Conservation (phyloP, 2,329 filamentous ascomycete species). For the Colletotrichum horii region DNA sequence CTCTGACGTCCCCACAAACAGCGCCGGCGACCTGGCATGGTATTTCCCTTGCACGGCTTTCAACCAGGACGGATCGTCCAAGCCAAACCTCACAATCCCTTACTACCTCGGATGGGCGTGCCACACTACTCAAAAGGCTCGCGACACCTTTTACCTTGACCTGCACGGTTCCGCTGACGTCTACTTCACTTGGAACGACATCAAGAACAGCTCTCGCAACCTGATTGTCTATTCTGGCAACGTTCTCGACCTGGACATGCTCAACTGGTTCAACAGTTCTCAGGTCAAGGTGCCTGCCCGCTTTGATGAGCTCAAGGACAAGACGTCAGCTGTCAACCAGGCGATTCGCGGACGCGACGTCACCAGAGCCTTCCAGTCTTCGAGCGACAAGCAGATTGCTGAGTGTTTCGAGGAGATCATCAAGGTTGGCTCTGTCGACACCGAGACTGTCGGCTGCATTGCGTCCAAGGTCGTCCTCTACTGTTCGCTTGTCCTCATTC, state of each 20-base stretch:
- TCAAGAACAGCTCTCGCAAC: conserved; percentile 87
- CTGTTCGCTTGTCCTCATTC: conserved; percentile 87
- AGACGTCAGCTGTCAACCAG: conserved; percentile 61
- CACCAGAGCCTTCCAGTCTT: conserved; percentile 83
- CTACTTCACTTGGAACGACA: conserved; percentile 94
- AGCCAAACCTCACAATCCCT: conserved; percentile 74
- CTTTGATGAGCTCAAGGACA: conserved; percentile 81
- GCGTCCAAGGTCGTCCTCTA: conserved; percentile 97
- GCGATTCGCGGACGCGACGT: conserved; percentile 84
- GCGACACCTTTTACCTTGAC: conserved; percentile 75
- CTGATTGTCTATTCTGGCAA: conserved; percentile 93
- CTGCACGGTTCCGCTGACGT: conserved; percentile 80
- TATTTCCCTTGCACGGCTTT: conserved; percentile 94
- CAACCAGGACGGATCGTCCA: conserved; percentile 89
- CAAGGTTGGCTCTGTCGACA: conserved; percentile 95
- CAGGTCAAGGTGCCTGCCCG: conserved; percentile 78
- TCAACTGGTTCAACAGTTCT: conserved; percentile 86
- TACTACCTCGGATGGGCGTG: conserved; percentile 88
- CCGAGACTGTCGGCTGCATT: conserved; percentile 95
- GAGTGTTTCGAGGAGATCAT: conserved; percentile 92
- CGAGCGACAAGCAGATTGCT: conserved; percentile 79
- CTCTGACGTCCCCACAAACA: conserved; percentile 82
- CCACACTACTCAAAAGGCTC: conserved; percentile 75
- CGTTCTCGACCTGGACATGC: conserved; percentile 86
- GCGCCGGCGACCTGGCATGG: conserved; percentile 80